Conservation (phyloP, 78 protist genomes). For the Mantamonas sphyraenae region DNA sequence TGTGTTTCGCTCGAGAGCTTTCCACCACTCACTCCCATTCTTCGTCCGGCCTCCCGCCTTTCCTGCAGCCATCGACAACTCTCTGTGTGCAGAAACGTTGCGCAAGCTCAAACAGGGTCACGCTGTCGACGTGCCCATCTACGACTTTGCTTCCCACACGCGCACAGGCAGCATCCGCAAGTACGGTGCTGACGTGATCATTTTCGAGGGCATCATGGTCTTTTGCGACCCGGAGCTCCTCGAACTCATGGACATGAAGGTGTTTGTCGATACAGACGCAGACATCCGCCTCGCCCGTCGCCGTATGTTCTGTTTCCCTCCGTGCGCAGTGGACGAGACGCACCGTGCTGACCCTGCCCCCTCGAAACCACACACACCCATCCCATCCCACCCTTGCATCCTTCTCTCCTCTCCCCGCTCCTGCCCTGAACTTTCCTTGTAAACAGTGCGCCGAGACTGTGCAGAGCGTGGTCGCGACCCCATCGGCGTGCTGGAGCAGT, state of each 20-base stretch:
- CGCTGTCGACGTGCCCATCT: slow-evolving; percentile 21
- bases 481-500: slow-evolving; percentile 28
- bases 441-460: slow-evolving; percentile 15
- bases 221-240: slow-evolving; percentile 5
- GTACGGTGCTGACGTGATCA: slow-evolving; percentile 29
- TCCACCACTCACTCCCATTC: background rate
- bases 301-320: slow-evolving; percentile 3
- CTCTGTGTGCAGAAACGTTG: slow-evolving; percentile 6
- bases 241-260: slow-evolving; percentile 30
- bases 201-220: slow-evolving; percentile 36
- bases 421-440: no score
- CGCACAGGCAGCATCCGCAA: background rate
- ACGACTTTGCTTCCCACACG: slow-evolving; percentile 20
- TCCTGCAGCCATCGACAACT: slow-evolving; percentile 21
- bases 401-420: no score
- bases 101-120: slow-evolving; percentile 21
- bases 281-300: slow-evolving; percentile 38
- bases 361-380: no score
- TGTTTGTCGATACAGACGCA: slow-evolving; percentile 39
- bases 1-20: background rate
- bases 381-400: no score
- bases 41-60: background rate
- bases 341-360: no score
- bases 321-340: no score
- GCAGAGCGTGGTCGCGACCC: slow-evolving; percentile 24